Evolutionary conservation across 2,329 filamentous ascomycete species (phyloP).

Genomic region (Lomentospora prolificans): DNA sequence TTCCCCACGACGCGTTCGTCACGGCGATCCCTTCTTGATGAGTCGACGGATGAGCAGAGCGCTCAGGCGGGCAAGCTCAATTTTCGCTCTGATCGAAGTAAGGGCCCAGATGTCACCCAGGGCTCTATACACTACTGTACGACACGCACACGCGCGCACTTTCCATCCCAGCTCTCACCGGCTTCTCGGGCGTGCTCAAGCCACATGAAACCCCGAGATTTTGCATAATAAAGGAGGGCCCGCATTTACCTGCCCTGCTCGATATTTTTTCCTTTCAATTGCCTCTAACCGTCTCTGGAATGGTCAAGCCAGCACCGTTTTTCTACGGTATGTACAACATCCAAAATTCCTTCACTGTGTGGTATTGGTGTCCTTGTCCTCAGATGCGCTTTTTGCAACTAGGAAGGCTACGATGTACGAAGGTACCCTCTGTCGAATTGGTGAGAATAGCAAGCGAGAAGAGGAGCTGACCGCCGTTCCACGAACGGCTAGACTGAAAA

Average conservation of each 20-base stretch:
- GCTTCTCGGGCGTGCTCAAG: neutral
- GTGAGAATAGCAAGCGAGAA: no score
- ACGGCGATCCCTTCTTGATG: neutral
- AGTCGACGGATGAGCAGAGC: neutral
- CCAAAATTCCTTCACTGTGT: neutral
- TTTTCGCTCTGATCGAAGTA: neutral
- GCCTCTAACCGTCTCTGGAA: neutral
- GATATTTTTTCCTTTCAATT: neutral
- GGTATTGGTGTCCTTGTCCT: neutral
- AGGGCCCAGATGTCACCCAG: neutral
- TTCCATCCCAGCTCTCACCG: neutral
- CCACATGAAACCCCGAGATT: conserved; percentile 1
- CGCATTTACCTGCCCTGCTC: neutral
- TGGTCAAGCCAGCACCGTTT: neutral
- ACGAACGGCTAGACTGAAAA: neutral
- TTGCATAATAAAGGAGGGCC: neutral
- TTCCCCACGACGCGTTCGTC: neutral
- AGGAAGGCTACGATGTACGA: neutral
- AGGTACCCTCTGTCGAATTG: no score
- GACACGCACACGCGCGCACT: no score
- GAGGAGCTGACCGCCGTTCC: neutral
- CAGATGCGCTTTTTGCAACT: neutral
- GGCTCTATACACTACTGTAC: neutral
- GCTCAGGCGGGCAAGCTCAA: neutral
- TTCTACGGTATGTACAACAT: neutral